phyloP scores from a whole-genome alignment of 169 alveolate genomes.

The Perkinsus marinus region DNA sequence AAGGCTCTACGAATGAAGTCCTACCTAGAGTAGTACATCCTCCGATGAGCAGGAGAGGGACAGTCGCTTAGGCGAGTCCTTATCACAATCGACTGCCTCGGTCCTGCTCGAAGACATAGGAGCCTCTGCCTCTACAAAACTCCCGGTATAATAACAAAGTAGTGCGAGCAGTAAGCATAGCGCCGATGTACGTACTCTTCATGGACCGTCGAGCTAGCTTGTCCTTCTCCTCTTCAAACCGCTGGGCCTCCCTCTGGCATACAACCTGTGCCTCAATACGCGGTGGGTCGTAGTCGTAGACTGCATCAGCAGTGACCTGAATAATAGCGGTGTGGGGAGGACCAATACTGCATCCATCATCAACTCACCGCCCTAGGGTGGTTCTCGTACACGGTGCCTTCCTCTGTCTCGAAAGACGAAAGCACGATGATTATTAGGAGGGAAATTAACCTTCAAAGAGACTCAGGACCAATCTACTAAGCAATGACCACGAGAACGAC shows the following conservation, averaged over 20 bases:
- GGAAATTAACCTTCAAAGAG: no score
- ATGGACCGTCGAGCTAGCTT: neutral
- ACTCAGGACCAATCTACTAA: no score
- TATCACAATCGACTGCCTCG: neutral
- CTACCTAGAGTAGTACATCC: no score
- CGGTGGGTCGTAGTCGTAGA: neutral
- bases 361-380: neutral
- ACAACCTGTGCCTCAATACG: neutral
- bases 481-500: no score
- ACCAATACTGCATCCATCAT: no score
- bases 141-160: neutral
- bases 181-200: neutral
- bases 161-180: neutral
- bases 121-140: neutral
- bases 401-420: neutral
- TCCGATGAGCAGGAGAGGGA: neutral
- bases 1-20: no score
- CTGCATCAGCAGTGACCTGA: neutral
- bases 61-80: neutral
- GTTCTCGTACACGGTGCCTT: neutral
- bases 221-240: neutral
- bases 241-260: neutral
- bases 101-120: neutral
- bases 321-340: no score
- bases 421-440: neutral